Percentiles rank a stretch among this genome's conserved stretches.
Evolutionary conservation across 2,329 filamentous ascomycete genomes (phyloP).

Genomic region (Calonectria ilicicola): DNA sequence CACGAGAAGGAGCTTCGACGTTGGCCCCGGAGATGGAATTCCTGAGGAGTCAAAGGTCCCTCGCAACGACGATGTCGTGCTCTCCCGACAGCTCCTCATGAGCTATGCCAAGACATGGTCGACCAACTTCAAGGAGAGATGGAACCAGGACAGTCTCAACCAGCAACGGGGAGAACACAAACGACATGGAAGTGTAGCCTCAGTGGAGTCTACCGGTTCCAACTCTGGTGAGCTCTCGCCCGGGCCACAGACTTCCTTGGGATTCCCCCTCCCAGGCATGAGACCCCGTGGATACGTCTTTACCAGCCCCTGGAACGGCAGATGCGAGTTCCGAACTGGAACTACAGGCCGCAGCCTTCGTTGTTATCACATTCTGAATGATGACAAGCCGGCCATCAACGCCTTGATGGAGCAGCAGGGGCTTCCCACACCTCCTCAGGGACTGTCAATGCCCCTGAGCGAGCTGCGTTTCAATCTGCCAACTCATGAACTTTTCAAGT

Average conservation of each 20-base stretch:
- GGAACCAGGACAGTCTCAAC: conserved; percentile 48
- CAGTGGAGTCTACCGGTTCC: conserved; percentile 47
- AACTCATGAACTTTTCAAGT: conserved; percentile 61
- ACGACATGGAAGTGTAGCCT: conserved; percentile 46
- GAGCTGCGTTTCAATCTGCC: conserved; percentile 93
- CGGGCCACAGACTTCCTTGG: conserved; percentile 47
- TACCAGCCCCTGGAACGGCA: conserved; percentile 85
- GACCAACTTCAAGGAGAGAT: conserved; percentile 58
- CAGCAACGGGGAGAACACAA: conserved; percentile 38
- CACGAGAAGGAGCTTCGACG: conserved; percentile 50
- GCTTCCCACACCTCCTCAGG: conserved; percentile 44
- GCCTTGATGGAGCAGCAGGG: conserved; percentile 55
- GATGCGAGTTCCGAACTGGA: conserved; percentile 87
- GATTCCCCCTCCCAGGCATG: conserved; percentile 58
- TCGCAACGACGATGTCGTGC: conserved; percentile 48
- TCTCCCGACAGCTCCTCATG: conserved; percentile 70
- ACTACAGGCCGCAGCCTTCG: conserved; percentile 79
- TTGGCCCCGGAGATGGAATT: conserved; percentile 31
- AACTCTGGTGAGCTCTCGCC: conserved; percentile 47
- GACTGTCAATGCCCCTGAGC: conserved; percentile 64
- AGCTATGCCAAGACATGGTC: conserved; percentile 64
- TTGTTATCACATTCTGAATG: conserved; percentile 78
- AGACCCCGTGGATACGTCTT: conserved; percentile 80
- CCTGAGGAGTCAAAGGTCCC: conserved; percentile 21
- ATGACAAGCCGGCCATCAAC: conserved; percentile 54